Conservation (phyloP, 163 green algal species). For the Scenedesmus sp. region DNA sequence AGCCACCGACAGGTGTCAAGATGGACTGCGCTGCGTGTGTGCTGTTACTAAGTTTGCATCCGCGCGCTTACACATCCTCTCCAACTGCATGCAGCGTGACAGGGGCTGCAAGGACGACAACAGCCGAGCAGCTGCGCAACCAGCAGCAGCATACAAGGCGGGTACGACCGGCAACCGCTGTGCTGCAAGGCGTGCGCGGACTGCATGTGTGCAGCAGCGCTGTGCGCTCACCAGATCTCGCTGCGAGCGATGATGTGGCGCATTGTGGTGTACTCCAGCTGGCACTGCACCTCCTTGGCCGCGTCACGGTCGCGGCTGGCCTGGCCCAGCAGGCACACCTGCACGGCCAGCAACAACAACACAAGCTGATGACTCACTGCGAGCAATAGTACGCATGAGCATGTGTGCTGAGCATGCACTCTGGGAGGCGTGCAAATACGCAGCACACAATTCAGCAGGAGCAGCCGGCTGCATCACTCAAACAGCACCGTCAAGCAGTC, state of each 20-base stretch:
- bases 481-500: not conserved
- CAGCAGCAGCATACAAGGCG: not conserved
- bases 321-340: slow-evolving; percentile 44
- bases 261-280: slow-evolving; percentile 98
- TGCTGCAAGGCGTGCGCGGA: not conserved
- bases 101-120: not conserved
- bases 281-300: slow-evolving; percentile 93
- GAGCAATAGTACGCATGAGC: no score
- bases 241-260: slow-evolving; percentile 82
- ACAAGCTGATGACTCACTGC: not conserved
- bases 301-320: slow-evolving; percentile 79
- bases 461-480: no score
- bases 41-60: not conserved
- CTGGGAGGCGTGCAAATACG: no score
- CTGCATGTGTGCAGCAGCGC: not conserved
- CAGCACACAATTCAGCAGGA: no score
- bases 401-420: no score
- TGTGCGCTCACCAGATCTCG: slow-evolving; percentile 61
- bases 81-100: not conserved
- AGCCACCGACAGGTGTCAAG: no score
- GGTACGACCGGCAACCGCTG: not conserved
- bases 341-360: not conserved
- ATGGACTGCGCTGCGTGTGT: no score
- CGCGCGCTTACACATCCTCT: not conserved
- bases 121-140: not conserved